These are phyloP conservation scores for Passalora sequoiae DNA, from an alignment of 2,329 filamentous ascomycete genomes.

Conservation along the genomic window DNA sequence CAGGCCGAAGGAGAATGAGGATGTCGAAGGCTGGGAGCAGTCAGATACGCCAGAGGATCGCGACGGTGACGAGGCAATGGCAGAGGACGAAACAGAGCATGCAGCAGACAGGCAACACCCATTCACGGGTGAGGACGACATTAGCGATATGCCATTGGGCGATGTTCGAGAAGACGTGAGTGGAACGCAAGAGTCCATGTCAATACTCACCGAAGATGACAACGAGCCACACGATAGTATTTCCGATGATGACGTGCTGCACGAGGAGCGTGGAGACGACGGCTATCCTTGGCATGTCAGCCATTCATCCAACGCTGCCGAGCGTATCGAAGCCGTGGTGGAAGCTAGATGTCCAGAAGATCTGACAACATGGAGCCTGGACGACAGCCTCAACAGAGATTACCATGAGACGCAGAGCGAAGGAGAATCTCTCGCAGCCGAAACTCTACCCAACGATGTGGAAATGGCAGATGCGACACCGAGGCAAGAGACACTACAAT, in stretches of 20 bases:
- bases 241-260: background rate
- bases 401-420: background rate
- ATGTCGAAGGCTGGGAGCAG: background rate
- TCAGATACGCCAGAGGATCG: slow-evolving; percentile 1
- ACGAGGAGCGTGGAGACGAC: background rate
- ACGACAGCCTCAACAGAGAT: background rate
- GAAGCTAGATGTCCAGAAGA: background rate
- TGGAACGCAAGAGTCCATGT: background rate
- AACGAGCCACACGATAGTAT: background rate
- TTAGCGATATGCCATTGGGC: background rate
- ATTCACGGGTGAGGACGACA: background rate
- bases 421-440: background rate
- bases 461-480: slow-evolving; percentile 10
- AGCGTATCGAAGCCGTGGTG: background rate
- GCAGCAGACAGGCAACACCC: background rate
- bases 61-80: slow-evolving; percentile 3
- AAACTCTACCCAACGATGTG: slow-evolving; percentile 6
- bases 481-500: slow-evolving; percentile 28
- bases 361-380: background rate
- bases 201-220: background rate
- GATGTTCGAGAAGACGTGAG: background rate
- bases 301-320: background rate
- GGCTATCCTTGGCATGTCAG: too few species aligned
- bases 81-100: background rate
- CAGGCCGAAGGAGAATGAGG: slow-evolving; percentile 10